Evolutionary conservation across 805 yeast genomes (phyloP).

Genomic region (Candida koratica): DNA sequence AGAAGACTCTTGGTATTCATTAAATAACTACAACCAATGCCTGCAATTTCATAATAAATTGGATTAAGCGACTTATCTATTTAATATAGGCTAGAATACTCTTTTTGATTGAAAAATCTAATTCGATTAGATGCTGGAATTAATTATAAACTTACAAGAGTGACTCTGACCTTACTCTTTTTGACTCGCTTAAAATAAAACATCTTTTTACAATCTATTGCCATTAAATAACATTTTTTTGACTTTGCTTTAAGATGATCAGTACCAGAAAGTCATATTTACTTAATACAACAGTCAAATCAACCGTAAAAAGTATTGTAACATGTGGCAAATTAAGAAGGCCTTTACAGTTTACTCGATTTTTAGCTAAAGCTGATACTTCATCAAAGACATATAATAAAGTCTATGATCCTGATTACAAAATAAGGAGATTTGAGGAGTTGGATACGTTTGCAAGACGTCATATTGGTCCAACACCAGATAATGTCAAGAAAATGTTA

Average conservation of each 20-base stretch:
- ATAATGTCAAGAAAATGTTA: constrained; percentile 65
- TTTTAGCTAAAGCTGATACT: constrained; percentile 42
- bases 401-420: constrained; percentile 42
- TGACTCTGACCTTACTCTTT: constrained; percentile 5
- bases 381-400: constrained; percentile 49
- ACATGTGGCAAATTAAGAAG: neutral
- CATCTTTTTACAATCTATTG: neutral
- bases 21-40: too few relatives aligned
- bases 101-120: too few relatives aligned
- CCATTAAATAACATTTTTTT: neutral
- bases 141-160: neutral
- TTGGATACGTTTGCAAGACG: constrained; percentile 86
- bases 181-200: constrained; percentile 2
- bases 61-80: too few relatives aligned
- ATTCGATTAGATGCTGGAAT: too few relatives aligned
- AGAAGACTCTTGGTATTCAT: too few relatives aligned
- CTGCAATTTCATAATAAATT: too few relatives aligned
- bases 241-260: neutral
- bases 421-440: constrained; percentile 22
- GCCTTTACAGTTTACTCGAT: neutral
- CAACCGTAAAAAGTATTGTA: neutral
- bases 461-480: constrained; percentile 79
- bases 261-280: neutral
- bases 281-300: neutral
- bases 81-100: too few relatives aligned